Conservation (phyloP, 2,329 filamentous ascomycete genomes). For the Trichoderma sp. region DNA sequence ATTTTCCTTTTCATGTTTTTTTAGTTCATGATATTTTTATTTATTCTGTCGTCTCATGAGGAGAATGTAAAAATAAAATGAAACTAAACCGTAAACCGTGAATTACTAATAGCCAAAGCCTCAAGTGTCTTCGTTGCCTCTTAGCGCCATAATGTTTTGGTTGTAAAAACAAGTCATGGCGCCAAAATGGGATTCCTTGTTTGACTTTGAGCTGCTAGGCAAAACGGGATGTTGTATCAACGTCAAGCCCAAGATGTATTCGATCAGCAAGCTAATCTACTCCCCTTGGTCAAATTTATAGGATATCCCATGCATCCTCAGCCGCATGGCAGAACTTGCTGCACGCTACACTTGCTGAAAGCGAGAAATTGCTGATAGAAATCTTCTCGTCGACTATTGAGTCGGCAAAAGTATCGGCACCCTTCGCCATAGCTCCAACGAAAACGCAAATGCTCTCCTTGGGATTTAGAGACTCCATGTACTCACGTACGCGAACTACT, state of each 20-base stretch:
- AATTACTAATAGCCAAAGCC: neutral
- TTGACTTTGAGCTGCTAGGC: slow-evolving; percentile 14
- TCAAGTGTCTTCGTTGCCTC: neutral
- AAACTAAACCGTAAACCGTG: neutral
- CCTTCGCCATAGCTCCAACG: slow-evolving; percentile 98
- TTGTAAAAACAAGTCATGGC: slow-evolving; percentile 15
- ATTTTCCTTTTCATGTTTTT: neutral
- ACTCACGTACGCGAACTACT: slow-evolving; percentile 84
- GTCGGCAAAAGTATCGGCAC: slow-evolving; percentile 92
- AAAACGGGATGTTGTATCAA: slow-evolving; percentile 71
- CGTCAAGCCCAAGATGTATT: slow-evolving; percentile 40
- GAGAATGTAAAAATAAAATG: neutral
- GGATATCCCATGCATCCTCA: slow-evolving; percentile 92
- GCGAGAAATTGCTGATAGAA: slow-evolving; percentile 95
- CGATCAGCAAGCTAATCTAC: slow-evolving; percentile 20
- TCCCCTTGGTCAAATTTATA: slow-evolving; percentile 52
- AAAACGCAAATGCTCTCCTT: slow-evolving; percentile 97
- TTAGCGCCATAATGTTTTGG: slow-evolving; percentile 15
- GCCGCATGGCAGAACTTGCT: slow-evolving; percentile 99
- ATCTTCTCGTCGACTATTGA: slow-evolving; percentile 94
- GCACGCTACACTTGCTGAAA: slow-evolving; percentile 96
- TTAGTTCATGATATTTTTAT: neutral
- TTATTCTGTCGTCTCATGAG: neutral
- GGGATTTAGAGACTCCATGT: slow-evolving; percentile 72
- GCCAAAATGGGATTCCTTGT: neutral